These are phyloP conservation scores for Mucor racemosus DNA, from an alignment of 371 early-diverging fungal genomes.

Conservation along the genomic window DNA sequence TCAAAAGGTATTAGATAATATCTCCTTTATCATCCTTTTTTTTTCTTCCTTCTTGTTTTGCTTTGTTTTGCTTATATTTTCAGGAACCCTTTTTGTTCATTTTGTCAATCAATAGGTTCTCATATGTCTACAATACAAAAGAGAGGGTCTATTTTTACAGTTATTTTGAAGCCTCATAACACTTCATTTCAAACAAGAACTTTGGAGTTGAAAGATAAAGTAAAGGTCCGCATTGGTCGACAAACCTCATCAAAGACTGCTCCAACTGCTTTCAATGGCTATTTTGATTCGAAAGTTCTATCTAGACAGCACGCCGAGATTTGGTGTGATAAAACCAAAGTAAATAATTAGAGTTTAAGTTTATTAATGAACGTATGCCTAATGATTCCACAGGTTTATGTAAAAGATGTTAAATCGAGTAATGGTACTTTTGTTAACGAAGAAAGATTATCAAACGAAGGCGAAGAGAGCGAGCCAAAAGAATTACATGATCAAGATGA, in stretches of 20 bases:
- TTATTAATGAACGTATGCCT: neutral
- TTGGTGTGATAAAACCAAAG: slow-evolving; percentile 73
- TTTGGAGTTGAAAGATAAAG: slow-evolving; percentile 62
- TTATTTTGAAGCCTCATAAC: slow-evolving; percentile 68
- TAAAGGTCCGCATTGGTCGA: slow-evolving; percentile 73
- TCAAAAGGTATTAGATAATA: slow-evolving; percentile 11
- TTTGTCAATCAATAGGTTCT: neutral
- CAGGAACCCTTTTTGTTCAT: neutral
- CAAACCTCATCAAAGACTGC: slow-evolving; percentile 70
- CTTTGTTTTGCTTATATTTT: neutral
- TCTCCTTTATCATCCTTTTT: neutral
- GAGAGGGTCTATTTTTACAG: slow-evolving; percentile 18
- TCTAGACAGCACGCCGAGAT: slow-evolving; percentile 86
- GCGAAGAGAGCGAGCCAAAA: slow-evolving; percentile 64
- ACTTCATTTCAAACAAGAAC: slow-evolving; percentile 66
- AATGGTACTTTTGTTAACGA: slow-evolving; percentile 92
- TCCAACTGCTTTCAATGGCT: slow-evolving; percentile 75
- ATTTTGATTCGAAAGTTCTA: slow-evolving; percentile 88
- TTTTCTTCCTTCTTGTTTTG: neutral
- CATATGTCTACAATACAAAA: slow-evolving; percentile 11
- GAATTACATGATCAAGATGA: slow-evolving; percentile 68
- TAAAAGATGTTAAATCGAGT: slow-evolving; percentile 81
- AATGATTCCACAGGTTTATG: slow-evolving; percentile 54
- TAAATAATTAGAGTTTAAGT: slow-evolving; percentile 24
- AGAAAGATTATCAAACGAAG: slow-evolving; percentile 71